Evolutionary conservation across 495 filamentous ascomycete genomes (phyloP).

Genomic region (Extremus antarcticus): DNA sequence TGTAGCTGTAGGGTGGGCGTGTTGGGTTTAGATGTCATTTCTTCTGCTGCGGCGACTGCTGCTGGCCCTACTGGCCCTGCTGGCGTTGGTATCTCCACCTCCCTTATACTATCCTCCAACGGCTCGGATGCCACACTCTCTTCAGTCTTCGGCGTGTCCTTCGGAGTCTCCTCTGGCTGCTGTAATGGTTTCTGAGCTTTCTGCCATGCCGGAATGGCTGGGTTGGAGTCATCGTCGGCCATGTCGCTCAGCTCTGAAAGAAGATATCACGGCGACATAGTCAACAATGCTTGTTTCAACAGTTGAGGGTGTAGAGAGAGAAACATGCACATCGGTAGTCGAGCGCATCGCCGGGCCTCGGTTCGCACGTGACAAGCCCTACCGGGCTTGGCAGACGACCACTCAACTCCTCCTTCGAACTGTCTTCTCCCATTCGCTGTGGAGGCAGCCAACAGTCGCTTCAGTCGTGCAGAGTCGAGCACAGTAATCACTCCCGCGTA

Average conservation of each 20-base stretch:
- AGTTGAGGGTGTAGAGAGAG: no score
- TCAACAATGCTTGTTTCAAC: no score
- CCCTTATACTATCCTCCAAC: not conserved
- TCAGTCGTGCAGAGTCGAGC: no score
- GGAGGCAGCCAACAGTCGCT: not conserved
- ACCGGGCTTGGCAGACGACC: not conserved
- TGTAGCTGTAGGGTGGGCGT: conserved; percentile 23
- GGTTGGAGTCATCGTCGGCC: conserved; percentile 12
- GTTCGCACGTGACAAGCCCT: not conserved
- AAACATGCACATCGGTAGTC: no score
- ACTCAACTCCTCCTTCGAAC: not conserved
- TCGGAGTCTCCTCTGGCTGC: not conserved
- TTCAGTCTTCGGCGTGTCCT: not conserved
- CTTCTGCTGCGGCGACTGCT: not conserved
- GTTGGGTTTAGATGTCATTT: conserved; percentile 15
- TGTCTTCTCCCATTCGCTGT: not conserved
- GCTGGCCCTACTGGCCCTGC: not conserved
- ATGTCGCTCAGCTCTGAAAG: no score
- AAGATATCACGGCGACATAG: no score
- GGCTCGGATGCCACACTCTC: not conserved
- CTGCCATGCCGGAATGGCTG: conserved; percentile 40
- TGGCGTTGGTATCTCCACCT: not conserved
- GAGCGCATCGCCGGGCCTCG: not conserved
- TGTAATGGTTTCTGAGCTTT: conserved; percentile 9
- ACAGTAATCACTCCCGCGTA: no score